A percentile compares a stretch with the other conserved stretches of the same genome.
Evolutionary conservation across 352 stramenopile genomes (phyloP).

Genomic region (Globisporangium spinosum): DNA sequence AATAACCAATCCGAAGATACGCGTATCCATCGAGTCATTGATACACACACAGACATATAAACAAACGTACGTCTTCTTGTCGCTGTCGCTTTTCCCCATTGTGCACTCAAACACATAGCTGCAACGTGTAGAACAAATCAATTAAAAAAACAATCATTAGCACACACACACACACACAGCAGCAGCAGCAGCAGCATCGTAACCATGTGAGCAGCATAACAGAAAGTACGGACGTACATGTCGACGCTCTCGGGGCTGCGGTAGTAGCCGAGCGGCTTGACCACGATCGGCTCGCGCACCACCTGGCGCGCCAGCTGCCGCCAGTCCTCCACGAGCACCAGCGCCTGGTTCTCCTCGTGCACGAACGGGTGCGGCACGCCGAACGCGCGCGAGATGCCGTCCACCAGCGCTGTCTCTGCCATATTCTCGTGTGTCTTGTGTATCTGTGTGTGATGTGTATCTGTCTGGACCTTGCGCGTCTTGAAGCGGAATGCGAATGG

Average conservation of each 20-base stretch:
- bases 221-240: conserved; percentile 45
- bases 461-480: not conserved
- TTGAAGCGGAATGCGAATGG: not conserved
- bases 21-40: not conserved
- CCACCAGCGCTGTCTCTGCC: conserved; percentile 27
- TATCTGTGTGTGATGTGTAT: not conserved
- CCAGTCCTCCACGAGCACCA: conserved; percentile 63
- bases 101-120: conserved; percentile 83
- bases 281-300: conserved; percentile 36
- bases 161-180: not conserved
- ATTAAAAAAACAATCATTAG: not conserved
- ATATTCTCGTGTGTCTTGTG: not conserved
- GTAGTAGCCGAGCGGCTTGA: conserved; percentile 78
- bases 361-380: conserved; percentile 58
- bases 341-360: conserved; percentile 57
- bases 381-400: conserved; percentile 53
- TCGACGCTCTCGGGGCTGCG: conserved; percentile 72
- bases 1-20: not conserved
- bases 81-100: conserved; percentile 29
- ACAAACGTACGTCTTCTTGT: conserved; percentile 38
- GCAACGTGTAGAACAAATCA: conserved; percentile 10
- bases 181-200: not conserved
- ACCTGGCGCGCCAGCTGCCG: conserved; percentile 50
- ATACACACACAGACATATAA: not conserved
- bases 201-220: not conserved